Evolutionary conservation across 176 grass and related monocot genomes (phyloP).

Genomic region (Avena atlantica): DNA sequence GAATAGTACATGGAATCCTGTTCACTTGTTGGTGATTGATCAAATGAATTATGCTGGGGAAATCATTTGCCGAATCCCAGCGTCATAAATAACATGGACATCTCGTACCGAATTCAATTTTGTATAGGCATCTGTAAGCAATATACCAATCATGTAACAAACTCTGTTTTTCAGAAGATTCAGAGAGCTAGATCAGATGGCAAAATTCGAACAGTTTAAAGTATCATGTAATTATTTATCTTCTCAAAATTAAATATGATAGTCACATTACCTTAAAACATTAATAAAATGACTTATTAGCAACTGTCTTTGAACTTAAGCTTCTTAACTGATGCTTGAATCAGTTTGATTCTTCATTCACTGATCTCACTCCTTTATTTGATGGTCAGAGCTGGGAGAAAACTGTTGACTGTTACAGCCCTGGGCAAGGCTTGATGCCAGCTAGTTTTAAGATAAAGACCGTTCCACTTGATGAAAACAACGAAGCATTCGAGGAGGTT

Average conservation of each 20-base stretch:
- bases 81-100: not conserved
- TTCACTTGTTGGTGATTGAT: not conserved
- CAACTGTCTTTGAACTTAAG: slow-evolving; percentile 10
- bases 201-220: slow-evolving; percentile 10
- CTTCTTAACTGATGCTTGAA: slow-evolving; percentile 24
- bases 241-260: not conserved
- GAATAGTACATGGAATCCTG: not conserved
- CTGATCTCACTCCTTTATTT: slow-evolving; percentile 43
- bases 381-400: slow-evolving; percentile 85
- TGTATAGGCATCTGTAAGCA: slow-evolving; percentile 9
- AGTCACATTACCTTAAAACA: not conserved
- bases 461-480: slow-evolving; percentile 68
- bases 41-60: slow-evolving; percentile 26
- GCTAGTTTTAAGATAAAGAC: slow-evolving; percentile 82
- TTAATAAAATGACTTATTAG: not conserved
- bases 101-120: not conserved
- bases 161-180: slow-evolving; percentile 9
- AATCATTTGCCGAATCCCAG: slow-evolving; percentile 2
- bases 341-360: slow-evolving; percentile 7
- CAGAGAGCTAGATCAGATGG: slow-evolving; percentile 25
- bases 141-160: slow-evolving; percentile 19
- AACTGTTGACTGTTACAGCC: slow-evolving; percentile 87
- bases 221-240: not conserved
- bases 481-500: slow-evolving; percentile 79
- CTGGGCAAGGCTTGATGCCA: slow-evolving; percentile 87